Conservation (phyloP, 441 rosid genomes). For the Metrosideros polymorpha region DNA sequence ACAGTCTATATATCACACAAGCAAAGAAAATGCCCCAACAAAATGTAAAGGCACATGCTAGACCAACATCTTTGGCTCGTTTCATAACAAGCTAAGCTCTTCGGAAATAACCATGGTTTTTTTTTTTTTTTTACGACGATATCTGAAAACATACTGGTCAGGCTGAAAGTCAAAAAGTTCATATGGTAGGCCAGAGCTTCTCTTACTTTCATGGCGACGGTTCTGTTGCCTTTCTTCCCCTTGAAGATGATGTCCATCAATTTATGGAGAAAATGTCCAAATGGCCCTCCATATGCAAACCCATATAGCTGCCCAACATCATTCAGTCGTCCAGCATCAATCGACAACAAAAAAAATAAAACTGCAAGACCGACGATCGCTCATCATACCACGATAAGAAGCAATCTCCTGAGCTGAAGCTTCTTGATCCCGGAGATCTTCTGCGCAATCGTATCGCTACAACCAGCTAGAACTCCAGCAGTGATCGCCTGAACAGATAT, state of each 20-base stretch:
- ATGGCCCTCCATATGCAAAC: constrained; percentile 83
- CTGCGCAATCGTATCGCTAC: constrained; percentile 71
- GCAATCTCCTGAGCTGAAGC: constrained; percentile 59
- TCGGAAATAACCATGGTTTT: neutral
- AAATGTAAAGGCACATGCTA: neutral
- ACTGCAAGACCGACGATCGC: neutral
- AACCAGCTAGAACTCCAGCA: constrained; percentile 64
- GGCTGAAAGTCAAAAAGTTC: neutral
- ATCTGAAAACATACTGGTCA: neutral
- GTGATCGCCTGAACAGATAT: constrained; percentile 52
- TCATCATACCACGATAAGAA: constrained; percentile 48
- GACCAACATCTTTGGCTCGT: neutral
- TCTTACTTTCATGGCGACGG: constrained; percentile 74
- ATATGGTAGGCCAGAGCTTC: neutral
- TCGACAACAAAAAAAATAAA: neutral
- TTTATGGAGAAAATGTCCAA: constrained; percentile 85
- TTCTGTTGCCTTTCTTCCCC: constrained; percentile 60
- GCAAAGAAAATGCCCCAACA: neutral
- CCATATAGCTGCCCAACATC: constrained; percentile 53
- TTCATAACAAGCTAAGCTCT: neutral
- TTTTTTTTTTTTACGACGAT: neutral
- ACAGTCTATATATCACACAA: neutral
- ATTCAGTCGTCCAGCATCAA: neutral
- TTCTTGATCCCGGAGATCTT: constrained; percentile 69
- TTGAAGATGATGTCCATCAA: constrained; percentile 69